Evolutionary conservation across 2,329 filamentous ascomycete genomes (phyloP).

Genomic region (Sphaceloma murrayae): DNA sequence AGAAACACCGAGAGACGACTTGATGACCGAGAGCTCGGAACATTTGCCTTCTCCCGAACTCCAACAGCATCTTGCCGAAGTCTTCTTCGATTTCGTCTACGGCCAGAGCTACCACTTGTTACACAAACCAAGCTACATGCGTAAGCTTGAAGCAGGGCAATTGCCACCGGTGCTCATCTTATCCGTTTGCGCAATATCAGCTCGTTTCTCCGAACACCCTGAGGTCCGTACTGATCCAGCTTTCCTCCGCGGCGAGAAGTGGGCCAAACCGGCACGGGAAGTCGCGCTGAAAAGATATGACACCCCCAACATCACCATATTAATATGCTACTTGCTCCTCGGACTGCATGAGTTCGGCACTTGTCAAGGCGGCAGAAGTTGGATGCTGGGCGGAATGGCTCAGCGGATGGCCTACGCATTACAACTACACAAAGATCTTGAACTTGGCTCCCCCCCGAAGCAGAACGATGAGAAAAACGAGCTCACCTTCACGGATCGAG

Average conservation of each 20-base stretch:
- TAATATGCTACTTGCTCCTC: constrained; percentile 80
- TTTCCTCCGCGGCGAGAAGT: constrained; percentile 82
- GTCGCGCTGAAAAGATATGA: constrained; percentile 85
- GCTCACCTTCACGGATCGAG: constrained; percentile 78
- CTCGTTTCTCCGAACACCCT: constrained; percentile 85
- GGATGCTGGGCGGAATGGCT: constrained; percentile 90
- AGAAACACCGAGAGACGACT: constrained; percentile 56
- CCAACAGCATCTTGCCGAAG: constrained; percentile 84
- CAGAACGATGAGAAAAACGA: constrained; percentile 23
- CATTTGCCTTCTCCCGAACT: constrained; percentile 75
- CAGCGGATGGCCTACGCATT: constrained; percentile 95
- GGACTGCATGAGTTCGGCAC: constrained; percentile 94
- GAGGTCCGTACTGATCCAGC: constrained; percentile 65
- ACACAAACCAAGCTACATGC: constrained; percentile 96
- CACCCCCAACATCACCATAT: constrained; percentile 88
- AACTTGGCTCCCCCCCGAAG: constrained; percentile 47
- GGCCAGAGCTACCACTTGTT: constrained; percentile 90
- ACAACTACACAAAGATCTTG: constrained; percentile 84
- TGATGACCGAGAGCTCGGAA: constrained; percentile 73
- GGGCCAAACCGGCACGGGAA: constrained; percentile 77
- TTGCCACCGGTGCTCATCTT: constrained; percentile 83
- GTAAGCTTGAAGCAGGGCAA: constrained; percentile 66
- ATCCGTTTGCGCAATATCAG: constrained; percentile 92
- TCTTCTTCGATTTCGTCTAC: constrained; percentile 93
- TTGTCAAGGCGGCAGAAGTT: constrained; percentile 89